Percentiles rank a stretch among this genome's conserved stretches.
Evolutionary conservation across 1,139 yeast genomes (phyloP).

Genomic region (Suhomyces ambrosiae): DNA sequence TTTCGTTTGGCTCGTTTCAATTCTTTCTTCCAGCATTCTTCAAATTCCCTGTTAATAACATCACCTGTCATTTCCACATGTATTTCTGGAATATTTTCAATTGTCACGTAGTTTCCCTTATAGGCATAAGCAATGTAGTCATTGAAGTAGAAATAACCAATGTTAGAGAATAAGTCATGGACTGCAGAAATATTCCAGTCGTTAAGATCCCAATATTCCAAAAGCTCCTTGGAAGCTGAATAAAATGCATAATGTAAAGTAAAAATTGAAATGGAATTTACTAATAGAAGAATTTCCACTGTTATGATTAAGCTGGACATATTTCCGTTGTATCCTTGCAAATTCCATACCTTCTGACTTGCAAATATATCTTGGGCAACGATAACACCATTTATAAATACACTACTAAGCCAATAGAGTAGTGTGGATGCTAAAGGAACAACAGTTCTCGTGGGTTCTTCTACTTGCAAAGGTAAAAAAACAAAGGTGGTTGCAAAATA

Average conservation of each 20-base stretch:
- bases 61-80: conserved; percentile 24
- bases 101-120: conserved; percentile 23
- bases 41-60: conserved; percentile 23
- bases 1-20: conserved; percentile 19
- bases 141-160: conserved; percentile 27
- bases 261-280: conserved; percentile 37
- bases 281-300: conserved; percentile 19
- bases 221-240: conserved; percentile 47
- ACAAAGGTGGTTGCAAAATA: conserved; percentile 12
- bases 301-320: conserved; percentile 15
- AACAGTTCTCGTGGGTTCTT: conserved; percentile 36
- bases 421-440: conserved; percentile 37
- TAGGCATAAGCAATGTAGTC: conserved; percentile 26
- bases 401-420: conserved; percentile 41
- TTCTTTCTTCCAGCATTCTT: conserved; percentile 24
- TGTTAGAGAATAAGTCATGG: conserved; percentile 26
- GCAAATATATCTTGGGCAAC: conserved; percentile 33
- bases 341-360: conserved; percentile 28
- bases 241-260: conserved; percentile 40
- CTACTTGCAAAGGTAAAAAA: conserved; percentile 40
- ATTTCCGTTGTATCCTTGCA: no score
- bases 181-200: conserved; percentile 32
- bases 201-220: conserved; percentile 38
- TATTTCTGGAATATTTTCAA: conserved; percentile 28
- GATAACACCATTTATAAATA: conserved; percentile 21